Conservation (phyloP, 257 asterid species). For the Lycium barbarum region DNA sequence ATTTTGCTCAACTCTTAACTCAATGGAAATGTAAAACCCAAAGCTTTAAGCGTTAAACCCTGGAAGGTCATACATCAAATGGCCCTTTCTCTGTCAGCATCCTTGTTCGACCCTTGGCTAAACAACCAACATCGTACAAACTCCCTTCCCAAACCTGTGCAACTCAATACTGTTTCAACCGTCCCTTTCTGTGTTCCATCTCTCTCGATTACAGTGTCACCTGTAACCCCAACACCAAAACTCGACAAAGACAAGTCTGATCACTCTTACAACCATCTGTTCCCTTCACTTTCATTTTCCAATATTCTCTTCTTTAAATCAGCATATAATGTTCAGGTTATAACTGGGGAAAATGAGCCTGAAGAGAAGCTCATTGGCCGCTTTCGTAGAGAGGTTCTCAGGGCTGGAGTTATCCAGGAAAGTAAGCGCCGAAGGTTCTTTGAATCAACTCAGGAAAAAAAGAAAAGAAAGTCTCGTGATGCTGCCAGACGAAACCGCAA, state of each 20-base stretch:
- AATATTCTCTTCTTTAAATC: constrained; percentile 48
- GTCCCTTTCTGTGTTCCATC: neutral
- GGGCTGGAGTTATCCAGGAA: constrained; percentile 58
- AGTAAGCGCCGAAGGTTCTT: constrained; percentile 58
- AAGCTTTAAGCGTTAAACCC: neutral
- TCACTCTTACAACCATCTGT: constrained; percentile 29
- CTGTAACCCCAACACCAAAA: neutral
- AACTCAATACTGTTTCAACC: neutral
- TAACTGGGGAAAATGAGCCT: constrained; percentile 48
- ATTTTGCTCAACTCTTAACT: neutral
- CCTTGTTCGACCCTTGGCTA: neutral
- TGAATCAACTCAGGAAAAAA: constrained; percentile 53
- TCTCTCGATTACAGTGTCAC: neutral
- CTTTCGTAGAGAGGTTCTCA: constrained; percentile 54
- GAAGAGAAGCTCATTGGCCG: constrained; percentile 53
- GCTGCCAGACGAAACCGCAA: constrained; percentile 57
- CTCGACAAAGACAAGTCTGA: neutral
- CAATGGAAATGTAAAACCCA: neutral
- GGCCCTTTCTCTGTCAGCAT: neutral
- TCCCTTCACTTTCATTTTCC: constrained; percentile 52
- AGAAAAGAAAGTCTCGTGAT: constrained; percentile 57
- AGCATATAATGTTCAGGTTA: constrained; percentile 50
- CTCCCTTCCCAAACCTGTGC: neutral
- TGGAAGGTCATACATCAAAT: neutral
- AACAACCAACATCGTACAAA: no score